Evolutionary conservation across 352 stramenopile species (phyloP).

Genomic region (Phytophthora quininea): DNA sequence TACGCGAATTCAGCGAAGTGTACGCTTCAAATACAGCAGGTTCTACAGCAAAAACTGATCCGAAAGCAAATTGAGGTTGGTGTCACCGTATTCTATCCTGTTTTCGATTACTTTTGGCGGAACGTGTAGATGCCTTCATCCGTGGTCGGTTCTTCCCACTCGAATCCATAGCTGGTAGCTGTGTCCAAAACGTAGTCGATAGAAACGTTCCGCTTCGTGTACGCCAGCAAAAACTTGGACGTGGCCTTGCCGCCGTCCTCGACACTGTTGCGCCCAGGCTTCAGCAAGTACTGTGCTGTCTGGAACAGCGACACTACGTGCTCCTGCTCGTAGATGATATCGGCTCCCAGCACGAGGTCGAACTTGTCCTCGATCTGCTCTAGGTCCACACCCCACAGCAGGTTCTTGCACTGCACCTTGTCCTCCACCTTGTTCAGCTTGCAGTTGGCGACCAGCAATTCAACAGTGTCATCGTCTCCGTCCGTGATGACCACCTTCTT

Average conservation of each 20-base stretch:
- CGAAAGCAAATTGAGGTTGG: not conserved
- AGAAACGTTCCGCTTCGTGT: slow-evolving; percentile 71
- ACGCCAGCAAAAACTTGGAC: slow-evolving; percentile 61
- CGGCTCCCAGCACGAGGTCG: slow-evolving; percentile 58
- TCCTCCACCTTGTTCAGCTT: slow-evolving; percentile 54
- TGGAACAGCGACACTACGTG: slow-evolving; percentile 61
- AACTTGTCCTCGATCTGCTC: slow-evolving; percentile 52
- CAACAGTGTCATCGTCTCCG: slow-evolving; percentile 58
- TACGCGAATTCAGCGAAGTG: slow-evolving; percentile 45
- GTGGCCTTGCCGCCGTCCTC: slow-evolving; percentile 23
- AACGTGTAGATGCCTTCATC: slow-evolving; percentile 71
- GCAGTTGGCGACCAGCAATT: slow-evolving; percentile 56
- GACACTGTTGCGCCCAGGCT: slow-evolving; percentile 23
- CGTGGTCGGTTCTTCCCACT: slow-evolving; percentile 53
- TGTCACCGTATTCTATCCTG: not conserved
- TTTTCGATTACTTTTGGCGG: slow-evolving; percentile 40
- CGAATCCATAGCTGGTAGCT: slow-evolving; percentile 62
- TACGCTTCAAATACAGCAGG: slow-evolving; percentile 12
- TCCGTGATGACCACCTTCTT: slow-evolving; percentile 63
- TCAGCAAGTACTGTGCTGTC: slow-evolving; percentile 52
- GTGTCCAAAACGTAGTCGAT: slow-evolving; percentile 69
- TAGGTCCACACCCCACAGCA: slow-evolving; percentile 55
- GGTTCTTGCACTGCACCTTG: slow-evolving; percentile 47
- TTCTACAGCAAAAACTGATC: not conserved
- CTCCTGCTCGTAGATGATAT: slow-evolving; percentile 74